Percentiles rank a stretch among this genome's conserved stretches.
Evolutionary conservation across 2,329 filamentous ascomycete species (phyloP).

Genomic region (Septoria linicola): DNA sequence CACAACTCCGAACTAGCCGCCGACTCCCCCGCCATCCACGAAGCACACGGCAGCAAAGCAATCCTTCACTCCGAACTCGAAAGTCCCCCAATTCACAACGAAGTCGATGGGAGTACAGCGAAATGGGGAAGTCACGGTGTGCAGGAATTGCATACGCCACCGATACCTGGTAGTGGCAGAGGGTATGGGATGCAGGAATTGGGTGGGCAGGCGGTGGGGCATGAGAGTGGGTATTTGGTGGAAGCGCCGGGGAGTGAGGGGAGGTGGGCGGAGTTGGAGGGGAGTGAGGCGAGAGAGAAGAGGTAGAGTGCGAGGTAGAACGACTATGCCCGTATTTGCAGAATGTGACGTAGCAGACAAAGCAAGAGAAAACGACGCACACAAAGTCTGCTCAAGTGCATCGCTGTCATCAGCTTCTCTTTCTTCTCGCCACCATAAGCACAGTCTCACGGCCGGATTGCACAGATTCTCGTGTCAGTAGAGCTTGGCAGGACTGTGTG

Average conservation of each 20-base stretch:
- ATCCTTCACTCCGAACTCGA: constrained; percentile 12
- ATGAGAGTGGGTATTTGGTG: constrained; percentile 12
- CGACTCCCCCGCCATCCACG: constrained; percentile 2
- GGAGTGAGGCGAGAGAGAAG: no score
- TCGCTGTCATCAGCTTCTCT: no score
- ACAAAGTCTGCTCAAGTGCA: no score
- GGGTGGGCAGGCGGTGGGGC: constrained; percentile 1
- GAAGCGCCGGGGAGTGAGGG: constrained; percentile 17
- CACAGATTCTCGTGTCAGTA: no score
- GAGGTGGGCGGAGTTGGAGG: constrained; percentile 9
- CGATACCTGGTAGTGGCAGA: neutral
- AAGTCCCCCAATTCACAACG: neutral
- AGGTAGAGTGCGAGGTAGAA: no score
- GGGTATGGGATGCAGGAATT: constrained; percentile 9
- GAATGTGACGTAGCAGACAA: no score
- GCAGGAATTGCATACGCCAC: constrained; percentile 8
- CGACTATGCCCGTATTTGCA: no score
- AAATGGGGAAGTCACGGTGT: constrained; percentile 10
- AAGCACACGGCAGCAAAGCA: constrained; percentile 1
- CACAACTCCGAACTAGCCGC: constrained; percentile 10
- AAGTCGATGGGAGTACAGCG: constrained; percentile 13
- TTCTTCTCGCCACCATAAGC: no score
- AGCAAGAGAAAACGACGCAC: no score
- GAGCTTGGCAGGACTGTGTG: no score
- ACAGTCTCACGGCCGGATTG: no score